Evolutionary conservation across 2,329 filamentous ascomycete species (phyloP), one percentile per base, ranked within the genome.

Genomic region (Exserohilum rostratum): DNA sequence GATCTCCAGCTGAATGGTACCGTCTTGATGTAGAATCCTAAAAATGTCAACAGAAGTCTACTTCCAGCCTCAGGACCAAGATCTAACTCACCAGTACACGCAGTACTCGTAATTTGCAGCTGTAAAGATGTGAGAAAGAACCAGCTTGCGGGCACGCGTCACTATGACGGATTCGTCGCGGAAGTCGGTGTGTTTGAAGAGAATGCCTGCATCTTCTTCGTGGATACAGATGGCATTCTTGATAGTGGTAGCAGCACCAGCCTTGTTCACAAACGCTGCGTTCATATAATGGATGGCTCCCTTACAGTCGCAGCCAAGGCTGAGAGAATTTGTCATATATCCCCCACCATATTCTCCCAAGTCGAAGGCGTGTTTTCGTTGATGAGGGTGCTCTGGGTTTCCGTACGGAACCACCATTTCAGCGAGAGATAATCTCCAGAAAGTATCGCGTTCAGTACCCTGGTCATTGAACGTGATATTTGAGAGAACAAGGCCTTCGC

Each of bases 121-220:
- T 1, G 67, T 71, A 37, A 69, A 63, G 37, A 70, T 66, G 2
- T 59, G 65, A 18, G 69, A 67, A 5, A 71, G 39, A 7, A 71
- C 63, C 2, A 71, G 56, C 10, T 58, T 46, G n/a, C 68, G 59
- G 2, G 57, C 51, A 10, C 68, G 56, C 2, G 64, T 60, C 5
- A 69, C 64, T 6, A 61, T 58, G 3, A 64, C 64, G 27, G 62
- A 51, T 1, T 57, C 57, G 1, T 62, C 69, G 5, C 65, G 63
- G 34, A 62, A 65, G 43, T 68, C 69, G 12, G 67, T 71, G 43
- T 71, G 68, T 51, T 71, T 71, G 65, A 65, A 70, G 20, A 61
- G 49, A 13, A 69, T 70, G 1, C 67, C 64, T 13, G 66, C 60
- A 27, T 71, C 68, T 78, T 96, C 91, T 74, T 96, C 92, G 76